Evolutionary conservation across 345 rosid species (phyloP).

Genomic region (Eucalyptus sideroxylon): DNA sequence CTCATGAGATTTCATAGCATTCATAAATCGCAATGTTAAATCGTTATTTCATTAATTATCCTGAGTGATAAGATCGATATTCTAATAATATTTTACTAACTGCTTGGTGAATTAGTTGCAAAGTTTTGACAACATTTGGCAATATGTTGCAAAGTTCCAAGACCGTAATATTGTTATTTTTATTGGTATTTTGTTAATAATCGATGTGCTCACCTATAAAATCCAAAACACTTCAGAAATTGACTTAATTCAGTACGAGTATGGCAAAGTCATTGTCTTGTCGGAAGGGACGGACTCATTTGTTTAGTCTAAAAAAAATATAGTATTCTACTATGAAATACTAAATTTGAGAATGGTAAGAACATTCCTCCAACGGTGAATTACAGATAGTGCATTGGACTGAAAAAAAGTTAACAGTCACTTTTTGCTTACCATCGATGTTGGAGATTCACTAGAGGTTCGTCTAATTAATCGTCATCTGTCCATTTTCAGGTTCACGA

Average conservation of each 20-base stretch:
- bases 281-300: not conserved
- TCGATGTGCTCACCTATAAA: not conserved
- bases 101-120: not conserved
- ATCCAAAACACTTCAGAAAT: not conserved
- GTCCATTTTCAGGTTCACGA: not conserved
- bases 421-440: not conserved
- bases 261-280: not conserved
- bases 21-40: not conserved
- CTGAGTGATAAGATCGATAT: not conserved
- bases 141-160: not conserved
- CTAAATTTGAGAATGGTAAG: not conserved
- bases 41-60: not conserved
- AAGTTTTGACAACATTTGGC: not conserved
- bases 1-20: not conserved
- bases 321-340: not conserved
- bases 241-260: not conserved
- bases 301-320: not conserved
- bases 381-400: not conserved
- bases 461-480: not conserved
- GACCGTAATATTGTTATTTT: not conserved
- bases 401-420: not conserved
- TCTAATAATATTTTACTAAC: not conserved
- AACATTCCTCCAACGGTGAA: not conserved
- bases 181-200: not conserved
- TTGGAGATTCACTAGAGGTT: not conserved